Percentiles rank a stretch among this genome's conserved stretches.
These are phyloP conservation scores for Talaromyces sp. DNA, from an alignment of 2,329 filamentous ascomycete species.

Conservation along the genomic window DNA sequence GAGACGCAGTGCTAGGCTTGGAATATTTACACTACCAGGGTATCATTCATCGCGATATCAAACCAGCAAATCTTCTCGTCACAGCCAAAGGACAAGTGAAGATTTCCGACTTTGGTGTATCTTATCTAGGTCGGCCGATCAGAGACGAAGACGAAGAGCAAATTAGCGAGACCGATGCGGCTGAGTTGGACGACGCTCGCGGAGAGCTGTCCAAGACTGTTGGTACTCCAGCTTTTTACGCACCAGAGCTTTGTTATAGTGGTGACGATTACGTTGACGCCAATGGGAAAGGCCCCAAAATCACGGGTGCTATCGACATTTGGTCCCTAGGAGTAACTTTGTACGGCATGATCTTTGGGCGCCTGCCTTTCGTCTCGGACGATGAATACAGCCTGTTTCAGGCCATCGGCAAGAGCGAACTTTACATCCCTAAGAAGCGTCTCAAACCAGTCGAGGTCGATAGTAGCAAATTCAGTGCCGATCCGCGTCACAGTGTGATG, in stretches of 20 bases:
- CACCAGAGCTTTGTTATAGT: slow-evolving; percentile 90
- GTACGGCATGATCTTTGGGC: slow-evolving; percentile 90
- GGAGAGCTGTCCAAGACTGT: slow-evolving; percentile 92
- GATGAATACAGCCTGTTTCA: slow-evolving; percentile 90
- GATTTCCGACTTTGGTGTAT: slow-evolving; percentile 98
- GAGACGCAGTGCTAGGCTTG: slow-evolving; percentile 85
- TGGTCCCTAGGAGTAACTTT: slow-evolving; percentile 96
- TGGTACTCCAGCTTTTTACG: slow-evolving; percentile 95
- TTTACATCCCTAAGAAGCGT: slow-evolving; percentile 77
- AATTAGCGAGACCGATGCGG: slow-evolving; percentile 73
- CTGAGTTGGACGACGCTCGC: slow-evolving; percentile 84
- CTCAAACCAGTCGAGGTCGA: slow-evolving; percentile 63
- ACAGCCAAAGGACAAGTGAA: slow-evolving; percentile 82
- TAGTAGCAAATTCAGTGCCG: not conserved
- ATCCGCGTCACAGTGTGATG: slow-evolving; percentile 39
- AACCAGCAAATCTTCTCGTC: slow-evolving; percentile 85
- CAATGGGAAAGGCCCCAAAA: slow-evolving; percentile 58
- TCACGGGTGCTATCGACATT: slow-evolving; percentile 91
- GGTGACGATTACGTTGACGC: slow-evolving; percentile 56
- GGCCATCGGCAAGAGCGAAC: slow-evolving; percentile 86
- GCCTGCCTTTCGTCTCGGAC: slow-evolving; percentile 86
- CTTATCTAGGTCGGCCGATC: slow-evolving; percentile 86
- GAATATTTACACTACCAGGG: slow-evolving; percentile 90
- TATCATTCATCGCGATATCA: slow-evolving; percentile 79
- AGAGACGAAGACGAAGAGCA: slow-evolving; percentile 76